These are phyloP conservation scores for Phytophthora quininea DNA, from an alignment of 352 stramenopile species.

Conservation along the genomic window DNA sequence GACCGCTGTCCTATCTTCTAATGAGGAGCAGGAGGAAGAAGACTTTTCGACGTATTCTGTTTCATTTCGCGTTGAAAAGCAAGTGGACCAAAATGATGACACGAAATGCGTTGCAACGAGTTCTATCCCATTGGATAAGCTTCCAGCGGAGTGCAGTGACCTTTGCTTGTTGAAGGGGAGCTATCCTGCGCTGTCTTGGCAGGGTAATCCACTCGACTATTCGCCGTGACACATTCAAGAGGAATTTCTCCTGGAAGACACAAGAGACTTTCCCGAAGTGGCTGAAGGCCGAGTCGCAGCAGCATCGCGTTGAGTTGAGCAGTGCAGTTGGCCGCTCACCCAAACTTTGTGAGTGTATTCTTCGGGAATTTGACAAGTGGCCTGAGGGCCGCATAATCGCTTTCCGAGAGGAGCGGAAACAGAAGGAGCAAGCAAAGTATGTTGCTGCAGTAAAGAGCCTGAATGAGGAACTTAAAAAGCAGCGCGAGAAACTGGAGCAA, in stretches of 20 bases:
- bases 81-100: constrained; percentile 59
- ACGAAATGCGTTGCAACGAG: constrained; percentile 25
- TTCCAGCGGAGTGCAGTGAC: constrained; percentile 10
- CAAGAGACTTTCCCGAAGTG: constrained; percentile 24
- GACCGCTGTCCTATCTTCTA: constrained; percentile 7
- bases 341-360: constrained; percentile 25
- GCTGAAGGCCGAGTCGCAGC: constrained; percentile 27
- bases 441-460: constrained; percentile 1
- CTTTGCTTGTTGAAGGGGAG: constrained; percentile 43
- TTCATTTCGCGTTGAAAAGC: constrained; percentile 51
- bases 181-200: constrained; percentile 33
- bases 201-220: constrained; percentile 20
- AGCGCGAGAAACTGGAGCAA: constrained; percentile 10
- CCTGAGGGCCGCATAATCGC: constrained; percentile 27
- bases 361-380: constrained; percentile 41
- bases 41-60: constrained; percentile 37
- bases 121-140: constrained; percentile 35
- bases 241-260: constrained; percentile 6
- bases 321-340: constrained; percentile 3
- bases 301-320: constrained; percentile 29
- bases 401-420: constrained; percentile 9
- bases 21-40: constrained; percentile 18
- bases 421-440: constrained; percentile 16
- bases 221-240: neutral
- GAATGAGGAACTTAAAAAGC: constrained; percentile 18